phyloP scores from a whole-genome alignment of 2,329 filamentous ascomycete genomes.

The Verticillium nonalfalfae region DNA sequence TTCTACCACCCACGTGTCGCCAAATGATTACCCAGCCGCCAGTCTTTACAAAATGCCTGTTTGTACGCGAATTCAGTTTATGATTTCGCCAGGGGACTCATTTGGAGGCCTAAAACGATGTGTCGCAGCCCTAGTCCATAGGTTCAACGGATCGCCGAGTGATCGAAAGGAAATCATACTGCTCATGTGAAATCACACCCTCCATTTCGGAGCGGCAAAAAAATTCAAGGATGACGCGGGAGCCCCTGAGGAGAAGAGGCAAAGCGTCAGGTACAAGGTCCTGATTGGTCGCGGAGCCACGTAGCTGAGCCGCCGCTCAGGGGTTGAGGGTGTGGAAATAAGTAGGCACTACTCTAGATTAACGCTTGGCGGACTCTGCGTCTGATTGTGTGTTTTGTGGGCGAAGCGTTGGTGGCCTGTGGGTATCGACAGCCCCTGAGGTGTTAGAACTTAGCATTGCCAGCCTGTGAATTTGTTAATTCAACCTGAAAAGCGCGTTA shows the following conservation, averaged over 20 bases:
- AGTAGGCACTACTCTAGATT: constrained; percentile 2
- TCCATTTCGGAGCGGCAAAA: background rate
- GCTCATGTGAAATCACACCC: background rate
- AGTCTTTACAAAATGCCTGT: no score
- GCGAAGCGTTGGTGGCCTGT: constrained; percentile 1
- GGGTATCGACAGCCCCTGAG: constrained; percentile 1
- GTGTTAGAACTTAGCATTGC: background rate
- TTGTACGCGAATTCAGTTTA: no score
- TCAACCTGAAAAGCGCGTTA: background rate
- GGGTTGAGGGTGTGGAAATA: constrained; percentile 12
- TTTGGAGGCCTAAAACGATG: background rate
- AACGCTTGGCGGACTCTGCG: constrained; percentile 9
- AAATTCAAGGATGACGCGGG: background rate
- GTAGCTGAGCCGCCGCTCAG: constrained; percentile 18
- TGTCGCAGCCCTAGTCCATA: background rate
- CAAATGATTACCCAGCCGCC: no score
- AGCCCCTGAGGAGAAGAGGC: constrained; percentile 13
- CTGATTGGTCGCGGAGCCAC: constrained; percentile 32
- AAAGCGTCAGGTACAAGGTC: constrained; percentile 30
- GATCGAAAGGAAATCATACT: background rate
- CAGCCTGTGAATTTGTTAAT: background rate
- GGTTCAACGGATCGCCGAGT: background rate
- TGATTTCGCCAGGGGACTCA: no score
- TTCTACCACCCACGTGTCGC: no score
- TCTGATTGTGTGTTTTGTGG: constrained; percentile 1